Base-by-base conservation (phyloP, 768 basidiomycete genomes). In the Paxillus ammoniavirescens region DNA sequence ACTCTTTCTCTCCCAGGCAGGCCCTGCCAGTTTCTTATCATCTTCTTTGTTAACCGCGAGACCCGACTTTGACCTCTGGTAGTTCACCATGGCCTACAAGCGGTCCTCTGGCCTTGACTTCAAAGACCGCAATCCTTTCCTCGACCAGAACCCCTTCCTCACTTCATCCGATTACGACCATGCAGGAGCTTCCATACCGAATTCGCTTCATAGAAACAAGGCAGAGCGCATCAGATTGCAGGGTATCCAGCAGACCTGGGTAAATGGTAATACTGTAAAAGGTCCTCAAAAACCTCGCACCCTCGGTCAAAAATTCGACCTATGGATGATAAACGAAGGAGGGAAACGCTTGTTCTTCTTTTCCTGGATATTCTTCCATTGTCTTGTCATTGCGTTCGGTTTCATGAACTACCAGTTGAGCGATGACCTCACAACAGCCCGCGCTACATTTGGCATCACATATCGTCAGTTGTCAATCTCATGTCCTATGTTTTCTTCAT, bases 321-420 rank as follows among this genome's bases (percentile, higher is more conserved):
- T 84, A n/a, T 96, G 93, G 93, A 89, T 93, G 88, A 91, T 94
- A 69, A 94, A 95, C 67, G 93, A 95, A 65, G 94, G 94, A 63
- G 84, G 88, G 13, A 79, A 80, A 42, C 77, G 82, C 50, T 61
- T 95, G 37, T 92, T 94, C 77, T 91, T 95, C 73, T 79, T 73
- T 51, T 69, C 84, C 56, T 97, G 89, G 84, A 73, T 95, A 47
- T 73, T 92, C 68, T 79, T 96, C 31, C 94, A 98, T 58, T 54
- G 85, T 37, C 72, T 95, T 33, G 91, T 93, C 48, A 81, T 84
- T 50, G 76, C 77, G 38, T 83, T 97, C 58, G 93, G 92, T 2
- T 80, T 86, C 64, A 53, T 91, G 53, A 78, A 91, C 71, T 95
- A 93, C 72, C 73, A 82, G 21, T 67, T 89, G 54, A 93, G 87